Evolutionary conservation across 2,329 filamentous ascomycete species (phyloP), one percentile per base, ranked within the genome.

Genomic region (Zymoseptoria passerinii): DNA sequence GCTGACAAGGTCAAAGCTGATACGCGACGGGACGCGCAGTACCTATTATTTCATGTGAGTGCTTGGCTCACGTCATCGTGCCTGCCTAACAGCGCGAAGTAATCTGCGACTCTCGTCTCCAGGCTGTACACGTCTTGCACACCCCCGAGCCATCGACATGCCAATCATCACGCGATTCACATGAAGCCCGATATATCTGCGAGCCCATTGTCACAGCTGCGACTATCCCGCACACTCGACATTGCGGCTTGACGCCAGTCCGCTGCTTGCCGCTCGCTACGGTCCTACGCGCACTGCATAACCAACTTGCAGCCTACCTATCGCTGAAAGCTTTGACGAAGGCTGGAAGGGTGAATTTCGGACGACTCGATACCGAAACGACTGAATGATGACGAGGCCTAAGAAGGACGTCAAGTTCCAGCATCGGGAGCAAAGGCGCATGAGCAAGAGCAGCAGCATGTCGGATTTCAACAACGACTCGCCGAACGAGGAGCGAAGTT

Each of bases 371-470:
- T 6, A n/a, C 35, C 35, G 16, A 16, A 44, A 16, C 49, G 23
- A 18, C 48, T 16, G 52, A 51, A 50, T 48, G 48, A 82, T 81
- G 80, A 76, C 78, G 58, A 80, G 77, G 67, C 75, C 81, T 59
- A 78, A 80, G 69, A 80, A 80, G 69, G 80, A 81, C 72, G 82
- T 86, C 71, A 80, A 83, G 72, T 85, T 85, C 71, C 78, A 79
- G 63, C 80, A 82, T 68, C 76, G 78, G 60, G 77, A 76, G 61
- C 72, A 87, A 10, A 80, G 83, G 54, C 80, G 84, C 66, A 65
- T 61, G 60, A 27, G 23, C 19, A 84, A 87, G 67, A 81, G 66
- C 58, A 63, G 82, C 58, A 89, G 86, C 78, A 84, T 89, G 74
- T 88, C 86, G 65, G 67, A 69, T 61, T 57, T 67, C 56, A 68